These are phyloP conservation scores for Cladophialophora exuberans DNA, from an alignment of 2,329 filamentous ascomycete species.

Conservation along the genomic window DNA sequence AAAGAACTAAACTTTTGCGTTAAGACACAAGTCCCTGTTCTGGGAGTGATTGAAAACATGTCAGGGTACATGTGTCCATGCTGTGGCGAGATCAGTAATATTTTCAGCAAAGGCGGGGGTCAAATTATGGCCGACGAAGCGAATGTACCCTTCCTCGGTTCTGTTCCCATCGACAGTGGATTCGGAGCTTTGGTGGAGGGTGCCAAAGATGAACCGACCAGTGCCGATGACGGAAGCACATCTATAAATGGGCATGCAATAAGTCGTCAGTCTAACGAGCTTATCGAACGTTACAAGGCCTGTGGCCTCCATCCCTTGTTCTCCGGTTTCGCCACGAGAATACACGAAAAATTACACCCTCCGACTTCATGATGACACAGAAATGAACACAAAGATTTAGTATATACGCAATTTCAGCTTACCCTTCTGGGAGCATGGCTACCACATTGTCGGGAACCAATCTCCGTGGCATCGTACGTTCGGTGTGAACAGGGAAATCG, in stretches of 20 bases:
- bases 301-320: conserved; percentile 31
- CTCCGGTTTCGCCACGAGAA: conserved; percentile 26
- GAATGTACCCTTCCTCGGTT: conserved; percentile 78
- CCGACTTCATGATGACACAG: neutral
- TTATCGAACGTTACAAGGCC: conserved; percentile 31
- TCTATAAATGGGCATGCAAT: conserved; percentile 16
- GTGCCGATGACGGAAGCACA: neutral
- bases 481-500: too few species aligned
- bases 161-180: conserved; percentile 88
- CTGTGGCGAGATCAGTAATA: conserved; percentile 81
- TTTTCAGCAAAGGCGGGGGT: conserved; percentile 91
- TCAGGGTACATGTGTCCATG: conserved; percentile 58
- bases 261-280: conserved; percentile 9
- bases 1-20: conserved; percentile 93
- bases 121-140: conserved; percentile 88
- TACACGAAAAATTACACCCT: conserved; percentile 20
- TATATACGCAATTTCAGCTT: too few species aligned
- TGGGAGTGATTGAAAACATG: conserved; percentile 98
- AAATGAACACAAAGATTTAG: too few species aligned
- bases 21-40: conserved; percentile 76
- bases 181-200: conserved; percentile 86
- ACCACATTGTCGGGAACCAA: too few species aligned
- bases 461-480: too few species aligned
- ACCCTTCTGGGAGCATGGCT: too few species aligned
- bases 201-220: conserved; percentile 9